Percentiles rank a stretch among this genome's conserved stretches.
These are phyloP conservation scores for Leucaena leucocephala DNA, from an alignment of 306 rosid genomes.

Conservation along the genomic window DNA sequence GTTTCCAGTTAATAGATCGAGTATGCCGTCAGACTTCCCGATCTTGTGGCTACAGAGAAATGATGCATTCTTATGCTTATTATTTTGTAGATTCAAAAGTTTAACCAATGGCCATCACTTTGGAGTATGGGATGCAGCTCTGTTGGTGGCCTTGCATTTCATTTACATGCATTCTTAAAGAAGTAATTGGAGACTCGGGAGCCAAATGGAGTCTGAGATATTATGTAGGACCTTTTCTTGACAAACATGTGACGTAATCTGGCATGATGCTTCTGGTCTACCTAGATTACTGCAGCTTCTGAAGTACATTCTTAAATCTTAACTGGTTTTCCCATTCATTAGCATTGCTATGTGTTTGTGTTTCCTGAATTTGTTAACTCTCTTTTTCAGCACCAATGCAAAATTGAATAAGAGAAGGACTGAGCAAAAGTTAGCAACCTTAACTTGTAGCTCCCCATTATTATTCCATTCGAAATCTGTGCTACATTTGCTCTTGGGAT, in stretches of 20 bases:
- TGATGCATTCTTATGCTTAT: slow-evolving; percentile 27
- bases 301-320: slow-evolving; percentile 42
- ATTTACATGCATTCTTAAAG: slow-evolving; percentile 44
- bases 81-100: slow-evolving; percentile 50
- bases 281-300: slow-evolving; percentile 32
- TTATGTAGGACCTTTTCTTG: slow-evolving; percentile 33
- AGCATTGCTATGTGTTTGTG: slow-evolving; percentile 41
- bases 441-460: not conserved
- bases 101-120: slow-evolving; percentile 43
- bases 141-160: slow-evolving; percentile 41
- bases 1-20: not conserved
- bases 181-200: slow-evolving; percentile 42
- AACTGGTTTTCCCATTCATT: slow-evolving; percentile 47
- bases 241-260: slow-evolving; percentile 26
- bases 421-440: slow-evolving; percentile 44
- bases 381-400: slow-evolving; percentile 55
- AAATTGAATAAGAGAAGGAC: slow-evolving; percentile 39
- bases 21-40: not conserved
- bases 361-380: slow-evolving; percentile 40
- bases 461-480: slow-evolving; percentile 19
- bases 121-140: slow-evolving; percentile 41
- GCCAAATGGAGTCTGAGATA: slow-evolving; percentile 35
- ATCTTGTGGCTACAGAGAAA: slow-evolving; percentile 30
- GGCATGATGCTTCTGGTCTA: slow-evolving; percentile 44
- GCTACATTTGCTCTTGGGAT: slow-evolving; percentile 4